These are phyloP conservation scores for Microcos paniculata DNA, from an alignment of 345 rosid genomes.

Conservation along the genomic window DNA sequence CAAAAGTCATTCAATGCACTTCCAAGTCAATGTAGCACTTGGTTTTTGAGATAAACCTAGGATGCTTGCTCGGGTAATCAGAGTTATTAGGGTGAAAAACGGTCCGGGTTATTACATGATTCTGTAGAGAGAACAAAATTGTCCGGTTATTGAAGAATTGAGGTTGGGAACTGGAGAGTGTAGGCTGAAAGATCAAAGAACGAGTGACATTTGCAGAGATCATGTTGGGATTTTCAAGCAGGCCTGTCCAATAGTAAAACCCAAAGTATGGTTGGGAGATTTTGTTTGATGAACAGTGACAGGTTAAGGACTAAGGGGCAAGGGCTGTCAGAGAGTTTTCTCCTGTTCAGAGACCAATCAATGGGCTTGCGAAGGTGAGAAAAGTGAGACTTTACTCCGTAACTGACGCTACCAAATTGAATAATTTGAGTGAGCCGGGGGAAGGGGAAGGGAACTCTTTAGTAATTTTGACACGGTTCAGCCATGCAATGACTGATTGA, in stretches of 20 bases:
- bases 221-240: not conserved
- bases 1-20: not conserved
- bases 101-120: not conserved
- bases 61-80: too few species aligned
- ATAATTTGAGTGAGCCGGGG: not conserved
- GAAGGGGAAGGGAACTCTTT: too few species aligned
- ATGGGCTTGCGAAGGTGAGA: not conserved
- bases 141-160: not conserved
- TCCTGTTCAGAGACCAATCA: not conserved
- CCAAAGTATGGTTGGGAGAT: not conserved
- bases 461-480: not conserved
- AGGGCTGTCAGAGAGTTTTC: not conserved
- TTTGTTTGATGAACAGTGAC: not conserved
- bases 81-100: too few species aligned
- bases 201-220: not conserved
- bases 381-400: not conserved
- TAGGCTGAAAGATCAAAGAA: not conserved
- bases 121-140: not conserved
- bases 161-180: not conserved
- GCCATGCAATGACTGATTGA: not conserved
- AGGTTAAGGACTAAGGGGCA: too few species aligned
- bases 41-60: too few species aligned
- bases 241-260: not conserved
- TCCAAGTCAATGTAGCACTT: not conserved
- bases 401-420: not conserved